Base-by-base conservation (phyloP, 1,139 yeast genomes). In the Pichia sp. region DNA sequence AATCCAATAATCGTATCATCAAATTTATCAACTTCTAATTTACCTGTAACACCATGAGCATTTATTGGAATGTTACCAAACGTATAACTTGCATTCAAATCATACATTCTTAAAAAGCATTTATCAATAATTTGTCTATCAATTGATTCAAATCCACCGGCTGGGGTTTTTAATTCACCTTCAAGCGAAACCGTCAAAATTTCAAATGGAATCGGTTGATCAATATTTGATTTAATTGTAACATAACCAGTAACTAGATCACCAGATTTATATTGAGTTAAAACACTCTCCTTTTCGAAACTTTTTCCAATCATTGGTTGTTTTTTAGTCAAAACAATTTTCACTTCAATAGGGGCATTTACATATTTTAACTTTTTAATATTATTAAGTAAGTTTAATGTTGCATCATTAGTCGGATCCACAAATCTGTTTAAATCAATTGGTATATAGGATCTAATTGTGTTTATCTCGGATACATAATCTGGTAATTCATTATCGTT, bases 161-260 rank as follows among this genome's bases (percentile, higher is more conserved):
- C 35, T 4, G 40, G 26, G 3, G 51, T 43, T 4, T 55, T 49
- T 4, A 51, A 10, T 2, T 52, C 57, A 0, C 84, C 84, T 57
- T 79, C 83, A 29, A 79, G 60, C 2, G 80, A 73, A 10, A 79
- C 80, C 41, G 73, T 69, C 55, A 78, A 70, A 74, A 74, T 74
- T 49, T 77, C 79, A 52, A 77, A 79, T 11, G 70, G 70, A 6
- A 78, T 56, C 0, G 68, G 65, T n/a, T 61, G 54, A 1, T 59
- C 33, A 0, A 77, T 61, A 9, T 56, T 58, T 54, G 78, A 79
- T 32, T 66, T 60, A 6, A 79, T 61, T 3, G 68, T 63, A 28
- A 76, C 67, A 55, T 68, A 73, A 0, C 86, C 86, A 48, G 71
- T 68, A n/a, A 79, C 64, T 10, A 66, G 56, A 55, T 78, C 83